Base-by-base conservation (phyloP, 495 filamentous ascomycete species). In the Friedmanniomyces endolithicus region DNA sequence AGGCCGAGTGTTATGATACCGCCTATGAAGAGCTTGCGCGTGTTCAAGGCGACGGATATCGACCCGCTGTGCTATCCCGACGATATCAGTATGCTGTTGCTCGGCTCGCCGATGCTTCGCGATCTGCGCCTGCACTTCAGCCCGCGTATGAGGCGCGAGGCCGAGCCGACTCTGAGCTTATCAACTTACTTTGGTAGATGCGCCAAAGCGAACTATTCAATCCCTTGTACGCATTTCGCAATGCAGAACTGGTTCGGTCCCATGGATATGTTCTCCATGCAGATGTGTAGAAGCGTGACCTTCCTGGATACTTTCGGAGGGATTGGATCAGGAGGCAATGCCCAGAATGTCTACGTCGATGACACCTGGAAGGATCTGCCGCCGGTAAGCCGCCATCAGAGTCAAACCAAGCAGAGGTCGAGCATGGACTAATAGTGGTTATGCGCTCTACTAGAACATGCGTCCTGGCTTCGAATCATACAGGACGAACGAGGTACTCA, bases 41-140 rank as follows among this genome's bases (percentile, higher is more conserved):
- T 59, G 25, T 64, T 84, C 25, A 75, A 73, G 55, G 69, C 79
- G 29, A 74, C 74, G 56, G 71, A 82, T 54, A 79, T 84, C 44
- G 80, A 84, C 55, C 80, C 80, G 0, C 67, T 84, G 9, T 84
- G 80, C 64, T 82, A 83, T 55, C 75, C 78, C 0, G 80, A 84
- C 61, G 80, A 84, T 61, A 75, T 84, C 31, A 78, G 78, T 8
- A 68, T 76, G 7, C 64, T 84, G 23, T 67, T 83, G 2, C 65
- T 70, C 23, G 70, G 73, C 33, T 75, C 76, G 16, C 72, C 68
- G 49, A 78, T 77, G 29, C 64, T 84, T 29, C 68, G 67, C 40
- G 75, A 78, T 19, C 69, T 84, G 7, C 77, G 67, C 34, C 53
- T 83, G 29, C 77, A 83, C 57, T 84, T 77, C 74, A 79, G 71